Base-by-base conservation (phyloP, 176 grass and related monocot genomes). In the Tuctoria greenei region DNA sequence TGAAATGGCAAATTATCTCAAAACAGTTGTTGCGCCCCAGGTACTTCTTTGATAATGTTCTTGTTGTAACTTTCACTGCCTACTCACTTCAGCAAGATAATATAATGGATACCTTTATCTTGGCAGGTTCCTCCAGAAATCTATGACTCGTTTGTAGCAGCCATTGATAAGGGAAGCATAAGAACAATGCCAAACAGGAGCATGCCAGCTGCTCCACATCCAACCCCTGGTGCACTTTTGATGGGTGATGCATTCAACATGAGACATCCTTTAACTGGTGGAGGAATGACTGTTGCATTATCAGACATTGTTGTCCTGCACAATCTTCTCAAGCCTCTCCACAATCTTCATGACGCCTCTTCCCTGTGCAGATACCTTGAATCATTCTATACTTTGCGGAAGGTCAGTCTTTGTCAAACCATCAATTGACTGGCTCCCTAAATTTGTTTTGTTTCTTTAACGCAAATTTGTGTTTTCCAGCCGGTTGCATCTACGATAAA, bases 191-290 rank as follows among this genome's bases (percentile, higher is more conserved):
- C 91, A 58, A 99, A 99, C 60, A 82, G 92, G 72, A 95, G 89
- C 85, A 99, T 99, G 95, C 85, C 92, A 11, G 95, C 95, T 13
- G 89, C 89, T 8, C 95, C 95, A 17, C 95, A 86, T 79, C 89
- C 95, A 13, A 99, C 92, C 11, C 89, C 95, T 59, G 95, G 95
- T 24, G 95, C 95, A 10, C 92, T 99, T 58, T 55, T 99, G 79
- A 95, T 99, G 92, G 95, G 95, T 26, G 95, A 99, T 88, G 95
- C 95, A 15, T 99, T 99, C 87, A 99, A 99, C 54, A 99, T 99
- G 95, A 81, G 95, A 6, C 95, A 99, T 61, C 95, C 95, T 72
- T 80, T 99, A 75, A 99, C 95, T 11, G 95, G 95, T 63, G 95
- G 95, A 61, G 95, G 95, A 79, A 99, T 99, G 95, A 99, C 95